Evolutionary conservation across 108 stramenopile genomes (phyloP).

Genomic region (Pseudonitzschia pungens): DNA sequence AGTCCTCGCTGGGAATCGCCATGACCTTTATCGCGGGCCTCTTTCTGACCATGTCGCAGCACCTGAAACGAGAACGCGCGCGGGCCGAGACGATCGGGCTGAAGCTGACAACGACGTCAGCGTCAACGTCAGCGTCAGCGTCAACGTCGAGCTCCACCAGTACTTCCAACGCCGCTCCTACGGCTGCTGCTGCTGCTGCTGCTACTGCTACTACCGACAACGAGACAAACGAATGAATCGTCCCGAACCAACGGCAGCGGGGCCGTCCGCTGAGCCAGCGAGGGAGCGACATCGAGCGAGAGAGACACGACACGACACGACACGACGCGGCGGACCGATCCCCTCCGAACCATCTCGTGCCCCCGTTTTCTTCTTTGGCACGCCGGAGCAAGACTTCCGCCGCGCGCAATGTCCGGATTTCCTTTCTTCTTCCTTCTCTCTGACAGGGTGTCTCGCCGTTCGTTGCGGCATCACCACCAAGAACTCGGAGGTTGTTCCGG

Average conservation of each 20-base stretch:
- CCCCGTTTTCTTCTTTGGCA: too few species aligned
- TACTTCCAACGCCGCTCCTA: background rate
- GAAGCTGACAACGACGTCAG: background rate
- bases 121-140: background rate
- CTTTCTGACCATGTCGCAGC: constrained; percentile 45
- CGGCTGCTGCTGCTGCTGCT: too few species aligned
- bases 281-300: too few species aligned
- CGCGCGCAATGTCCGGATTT: too few species aligned
- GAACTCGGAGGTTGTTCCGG: too few species aligned
- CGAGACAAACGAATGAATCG: background rate
- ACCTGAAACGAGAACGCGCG: constrained; percentile 32
- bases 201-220: background rate
- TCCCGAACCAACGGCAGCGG: background rate
- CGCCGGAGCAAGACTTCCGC: too few species aligned
- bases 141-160: background rate
- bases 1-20: constrained; percentile 45
- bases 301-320: too few species aligned
- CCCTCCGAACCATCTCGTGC: too few species aligned
- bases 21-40: constrained; percentile 47
- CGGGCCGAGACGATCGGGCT: constrained; percentile 8
- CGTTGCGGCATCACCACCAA: too few species aligned
- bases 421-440: too few species aligned
- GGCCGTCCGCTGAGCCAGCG: background rate
- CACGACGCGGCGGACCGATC: too few species aligned
- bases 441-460: too few species aligned